Percentiles rank a stretch among this genome's conserved stretches.
phyloP scores from a whole-genome alignment of 176 grass and related monocot species.

The Saccharum spontaneum region DNA sequence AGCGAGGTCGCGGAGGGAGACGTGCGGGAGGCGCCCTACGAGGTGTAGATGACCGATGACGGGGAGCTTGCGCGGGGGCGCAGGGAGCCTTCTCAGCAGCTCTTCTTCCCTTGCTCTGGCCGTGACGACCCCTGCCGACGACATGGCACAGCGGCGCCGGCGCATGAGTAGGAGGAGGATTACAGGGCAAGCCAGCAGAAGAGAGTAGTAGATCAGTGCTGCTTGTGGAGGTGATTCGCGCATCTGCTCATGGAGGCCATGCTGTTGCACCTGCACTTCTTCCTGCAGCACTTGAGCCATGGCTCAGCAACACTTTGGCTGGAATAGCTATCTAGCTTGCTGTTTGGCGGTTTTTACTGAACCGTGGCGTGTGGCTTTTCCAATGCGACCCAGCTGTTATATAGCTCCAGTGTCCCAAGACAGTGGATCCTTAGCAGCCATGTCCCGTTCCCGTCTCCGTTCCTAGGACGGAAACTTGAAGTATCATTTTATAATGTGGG shows the following conservation, averaged over 20 bases:
- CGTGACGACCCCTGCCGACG: not conserved
- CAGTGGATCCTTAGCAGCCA: too few species aligned
- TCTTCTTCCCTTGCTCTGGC: not conserved
- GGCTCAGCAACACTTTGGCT: too few species aligned
- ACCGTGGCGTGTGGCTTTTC: too few species aligned
- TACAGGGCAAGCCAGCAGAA: not conserved
- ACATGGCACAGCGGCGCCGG: not conserved
- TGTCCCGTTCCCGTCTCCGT: too few species aligned
- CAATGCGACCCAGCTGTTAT: too few species aligned
- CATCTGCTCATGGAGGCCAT: not conserved
- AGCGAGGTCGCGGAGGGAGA: constrained; percentile 5
- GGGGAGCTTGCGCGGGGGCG: not conserved
- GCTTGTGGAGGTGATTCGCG: not conserved
- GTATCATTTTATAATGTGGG: too few species aligned
- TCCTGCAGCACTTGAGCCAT: too few species aligned
- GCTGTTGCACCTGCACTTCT: not conserved
- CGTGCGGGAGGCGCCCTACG: not conserved
- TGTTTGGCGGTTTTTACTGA: too few species aligned
- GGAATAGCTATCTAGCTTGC: too few species aligned
- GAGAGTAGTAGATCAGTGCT: not conserved
- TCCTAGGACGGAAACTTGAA: too few species aligned
- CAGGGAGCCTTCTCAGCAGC: not conserved
- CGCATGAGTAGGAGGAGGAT: not conserved
- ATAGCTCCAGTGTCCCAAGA: too few species aligned
- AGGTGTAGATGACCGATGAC: not conserved